These are phyloP conservation scores for Leccinum pachyderme DNA, from an alignment of 1,284 basidiomycete species.

Conservation along the genomic window DNA sequence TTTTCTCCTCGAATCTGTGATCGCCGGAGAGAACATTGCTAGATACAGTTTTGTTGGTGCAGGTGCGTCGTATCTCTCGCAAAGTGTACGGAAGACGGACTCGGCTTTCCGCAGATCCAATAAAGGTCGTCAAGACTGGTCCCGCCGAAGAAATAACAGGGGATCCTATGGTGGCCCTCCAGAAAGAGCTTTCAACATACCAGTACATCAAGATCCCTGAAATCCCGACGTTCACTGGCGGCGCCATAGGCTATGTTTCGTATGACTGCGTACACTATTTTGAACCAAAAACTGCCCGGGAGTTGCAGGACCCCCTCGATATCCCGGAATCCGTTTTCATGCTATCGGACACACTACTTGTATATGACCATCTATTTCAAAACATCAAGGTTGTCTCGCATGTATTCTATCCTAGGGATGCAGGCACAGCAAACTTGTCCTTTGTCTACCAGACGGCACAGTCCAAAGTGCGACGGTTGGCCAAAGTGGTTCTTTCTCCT, in stretches of 20 bases:
- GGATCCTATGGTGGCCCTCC: slow-evolving; percentile 84
- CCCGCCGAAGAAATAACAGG: slow-evolving; percentile 80
- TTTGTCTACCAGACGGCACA: slow-evolving; percentile 84
- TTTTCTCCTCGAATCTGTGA: slow-evolving; percentile 90
- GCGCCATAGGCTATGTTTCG: slow-evolving; percentile 95
- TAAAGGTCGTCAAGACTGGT: slow-evolving; percentile 90
- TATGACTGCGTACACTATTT: slow-evolving; percentile 98
- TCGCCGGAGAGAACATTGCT: slow-evolving; percentile 88
- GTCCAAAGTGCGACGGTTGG: slow-evolving; percentile 72
- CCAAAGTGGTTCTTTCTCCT: slow-evolving; percentile 61
- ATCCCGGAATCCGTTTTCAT: slow-evolving; percentile 98
- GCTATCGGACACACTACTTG: slow-evolving; percentile 91
- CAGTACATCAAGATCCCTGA: slow-evolving; percentile 90
- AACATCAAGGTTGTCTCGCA: slow-evolving; percentile 95
- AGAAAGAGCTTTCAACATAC: slow-evolving; percentile 86
- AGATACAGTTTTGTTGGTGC: slow-evolving; percentile 97
- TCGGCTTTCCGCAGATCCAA: slow-evolving; percentile 64
- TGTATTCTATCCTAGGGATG: slow-evolving; percentile 78
- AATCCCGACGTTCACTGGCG: slow-evolving; percentile 94
- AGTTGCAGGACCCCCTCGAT: slow-evolving; percentile 71
- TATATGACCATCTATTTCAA: slow-evolving; percentile 98
- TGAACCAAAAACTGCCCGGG: slow-evolving; percentile 85
- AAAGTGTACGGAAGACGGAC: background rate
- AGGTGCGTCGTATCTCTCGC: slow-evolving; percentile 51
- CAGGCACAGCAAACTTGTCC: slow-evolving; percentile 61